These are phyloP conservation scores for Mucor circinelloides DNA, from an alignment of 371 early-diverging fungal species.

Conservation along the genomic window DNA sequence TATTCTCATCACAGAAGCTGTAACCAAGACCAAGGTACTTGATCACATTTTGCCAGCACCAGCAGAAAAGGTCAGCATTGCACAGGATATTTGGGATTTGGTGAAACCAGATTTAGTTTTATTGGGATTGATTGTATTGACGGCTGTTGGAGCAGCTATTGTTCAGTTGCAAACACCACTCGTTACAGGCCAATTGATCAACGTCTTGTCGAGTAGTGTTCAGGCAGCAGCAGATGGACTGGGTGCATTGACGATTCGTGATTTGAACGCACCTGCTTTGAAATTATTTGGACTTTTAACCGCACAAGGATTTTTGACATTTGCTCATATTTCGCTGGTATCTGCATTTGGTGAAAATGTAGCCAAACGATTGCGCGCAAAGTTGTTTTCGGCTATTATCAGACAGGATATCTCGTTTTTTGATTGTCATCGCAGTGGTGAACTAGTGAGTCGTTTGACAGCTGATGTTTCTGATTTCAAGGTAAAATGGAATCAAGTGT, in stretches of 20 bases:
- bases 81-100: slow-evolving; percentile 46
- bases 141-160: slow-evolving; percentile 68
- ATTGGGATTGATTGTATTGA: slow-evolving; percentile 54
- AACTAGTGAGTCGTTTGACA: slow-evolving; percentile 67
- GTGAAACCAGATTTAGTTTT: slow-evolving; percentile 60
- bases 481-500: too few relatives aligned
- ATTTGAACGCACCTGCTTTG: slow-evolving; percentile 56
- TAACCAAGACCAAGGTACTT: slow-evolving; percentile 7
- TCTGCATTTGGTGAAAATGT: slow-evolving; percentile 74
- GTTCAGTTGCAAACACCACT: slow-evolving; percentile 71
- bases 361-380: slow-evolving; percentile 55
- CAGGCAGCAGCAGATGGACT: slow-evolving; percentile 27
- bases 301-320: slow-evolving; percentile 72
- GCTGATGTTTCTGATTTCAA: slow-evolving; percentile 78
- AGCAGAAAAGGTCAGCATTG: slow-evolving; percentile 17
- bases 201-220: slow-evolving; percentile 57
- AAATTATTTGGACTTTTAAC: slow-evolving; percentile 58
- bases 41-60: neutral
- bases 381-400: slow-evolving; percentile 62
- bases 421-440: slow-evolving; percentile 67
- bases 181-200: slow-evolving; percentile 76
- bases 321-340: slow-evolving; percentile 74
- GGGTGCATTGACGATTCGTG: slow-evolving; percentile 30
- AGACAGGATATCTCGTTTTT: slow-evolving; percentile 76
- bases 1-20: slow-evolving; percentile 1